These are phyloP conservation scores for Vitis hybrid DNA, from an alignment of 177 flowering plant genomes.

Conservation along the genomic window DNA sequence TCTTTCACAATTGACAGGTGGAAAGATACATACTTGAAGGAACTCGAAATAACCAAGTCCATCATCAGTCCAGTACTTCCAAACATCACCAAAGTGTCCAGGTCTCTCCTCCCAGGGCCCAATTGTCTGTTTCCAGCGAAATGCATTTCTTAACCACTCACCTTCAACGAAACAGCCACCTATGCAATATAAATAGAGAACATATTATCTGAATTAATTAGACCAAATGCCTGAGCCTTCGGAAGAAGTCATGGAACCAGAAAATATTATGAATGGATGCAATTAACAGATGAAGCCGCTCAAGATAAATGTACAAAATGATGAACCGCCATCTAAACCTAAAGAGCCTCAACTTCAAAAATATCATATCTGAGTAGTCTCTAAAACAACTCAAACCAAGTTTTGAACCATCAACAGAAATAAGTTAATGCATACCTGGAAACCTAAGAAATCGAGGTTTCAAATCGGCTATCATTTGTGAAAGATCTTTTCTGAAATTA, in stretches of 20 bases:
- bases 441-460: slow-evolving; percentile 87
- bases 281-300: not conserved
- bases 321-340: not conserved
- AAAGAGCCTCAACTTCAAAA: not conserved
- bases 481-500: slow-evolving; percentile 78
- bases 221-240: not conserved
- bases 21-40: slow-evolving; percentile 61
- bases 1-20: not conserved
- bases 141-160: slow-evolving; percentile 87
- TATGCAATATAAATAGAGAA: slow-evolving; percentile 18
- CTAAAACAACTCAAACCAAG: not conserved
- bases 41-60: slow-evolving; percentile 89
- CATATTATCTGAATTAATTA: not conserved
- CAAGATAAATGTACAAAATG: not conserved
- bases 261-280: not conserved
- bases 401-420: not conserved
- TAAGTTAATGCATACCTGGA: slow-evolving; percentile 61
- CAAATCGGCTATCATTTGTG: slow-evolving; percentile 55
- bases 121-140: slow-evolving; percentile 85
- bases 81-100: slow-evolving; percentile 95
- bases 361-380: not conserved
- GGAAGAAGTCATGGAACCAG: not conserved
- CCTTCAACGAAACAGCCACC: slow-evolving; percentile 99
- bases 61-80: slow-evolving; percentile 98
- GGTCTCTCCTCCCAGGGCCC: slow-evolving; percentile 99